Evolutionary conservation across 176 grass and related monocot genomes (phyloP), one percentile per base, ranked within the genome.

Genomic region (Secale cereale): DNA sequence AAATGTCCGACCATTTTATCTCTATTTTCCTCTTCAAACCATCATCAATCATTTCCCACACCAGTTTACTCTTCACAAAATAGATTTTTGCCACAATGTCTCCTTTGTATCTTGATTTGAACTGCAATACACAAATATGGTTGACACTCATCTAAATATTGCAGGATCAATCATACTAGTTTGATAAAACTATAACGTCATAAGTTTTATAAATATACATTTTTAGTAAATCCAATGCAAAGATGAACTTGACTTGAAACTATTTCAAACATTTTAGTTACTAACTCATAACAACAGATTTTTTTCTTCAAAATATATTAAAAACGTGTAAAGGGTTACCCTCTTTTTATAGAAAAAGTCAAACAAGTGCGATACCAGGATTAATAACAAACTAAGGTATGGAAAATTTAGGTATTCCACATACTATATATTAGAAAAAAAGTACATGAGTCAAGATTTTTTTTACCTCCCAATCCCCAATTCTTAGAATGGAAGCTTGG

Each of bases 1-100:
- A 31, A 14, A 94, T 91, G 9, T 90, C 75, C 4, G 79, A 80
- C 82, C 74, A 94, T 17, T 83, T 69, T 27, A 91, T 88, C 68
- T 91, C 92, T 54, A 94, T 91, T 68, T 94, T 94, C 19, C 78
- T 88, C 76, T 94, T 94, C n/a, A 91, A 62, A 82, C 92, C 82
- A 16, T 76, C 75, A 37, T 81, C 10, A 12, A 94, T 59, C 28
- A 94, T 89, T 86, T 94, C 92, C 92, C 92, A 94, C 13, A 78
- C 83, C 12, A 94, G 48, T 74, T 84, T 91, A 2, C 64, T 80
- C 12, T 91, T 88, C 32, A 68, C 61, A 71, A 91, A 91, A 48
- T 91, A 94, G 63, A 86, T 83, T 70, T 94, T 91, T 64, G 85
- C 92, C 33, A 94, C 82, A 20, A 91, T 78, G 78, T 94, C 92